Evolutionary conservation across 768 basidiomycete genomes (phyloP), one percentile per base, ranked within the genome.

Genomic region (Mycena metata): DNA sequence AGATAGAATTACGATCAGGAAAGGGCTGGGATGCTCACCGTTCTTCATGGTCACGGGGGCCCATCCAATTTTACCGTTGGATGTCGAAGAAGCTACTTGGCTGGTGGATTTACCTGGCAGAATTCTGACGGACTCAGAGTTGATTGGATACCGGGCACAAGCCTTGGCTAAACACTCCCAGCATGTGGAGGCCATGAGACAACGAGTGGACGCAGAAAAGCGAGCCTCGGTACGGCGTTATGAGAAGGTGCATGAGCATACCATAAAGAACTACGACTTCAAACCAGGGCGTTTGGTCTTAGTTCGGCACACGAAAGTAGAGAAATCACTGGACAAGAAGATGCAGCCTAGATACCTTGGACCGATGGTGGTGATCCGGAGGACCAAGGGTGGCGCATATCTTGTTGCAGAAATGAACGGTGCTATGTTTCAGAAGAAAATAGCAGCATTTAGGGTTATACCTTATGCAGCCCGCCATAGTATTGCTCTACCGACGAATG

Each of bases 391-490:
- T 13, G 35, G 52, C 9, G n/a, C 33, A 19, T 55, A 55, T 41
- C 3, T 55, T 19, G 36, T 55, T 7, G 52, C 52, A 36, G 51
- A 52, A 12, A 52, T 52, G 26, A 35, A 52, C 19, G 51, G 51
- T 17, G 13, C 51, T n/a, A n/a, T n/a, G n/a, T n/a, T n/a, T 23
- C 54, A 55, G 16, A 24, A 39, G 3, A 36, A 39, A 17, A 55
- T 55, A n/a, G 26, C 49, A 30, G 49, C 49, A 12, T 50, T 50
- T 50, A 50, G 51, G 51, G 51, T 52, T 9, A 52, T 52, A n/a
- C 51, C 51, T 4, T 52, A 52, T 23, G 51, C 35, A 36, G 51
- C 33, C 7, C 30, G 33, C 3, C 16, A 52, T 4, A 52, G 51
- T 12, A n/a, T 35, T 19, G 17, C 6, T 1, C 13, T 52, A 11